These are phyloP conservation scores for Chondrostereum purpureum DNA, from an alignment of 1,284 basidiomycete species.

Conservation along the genomic window DNA sequence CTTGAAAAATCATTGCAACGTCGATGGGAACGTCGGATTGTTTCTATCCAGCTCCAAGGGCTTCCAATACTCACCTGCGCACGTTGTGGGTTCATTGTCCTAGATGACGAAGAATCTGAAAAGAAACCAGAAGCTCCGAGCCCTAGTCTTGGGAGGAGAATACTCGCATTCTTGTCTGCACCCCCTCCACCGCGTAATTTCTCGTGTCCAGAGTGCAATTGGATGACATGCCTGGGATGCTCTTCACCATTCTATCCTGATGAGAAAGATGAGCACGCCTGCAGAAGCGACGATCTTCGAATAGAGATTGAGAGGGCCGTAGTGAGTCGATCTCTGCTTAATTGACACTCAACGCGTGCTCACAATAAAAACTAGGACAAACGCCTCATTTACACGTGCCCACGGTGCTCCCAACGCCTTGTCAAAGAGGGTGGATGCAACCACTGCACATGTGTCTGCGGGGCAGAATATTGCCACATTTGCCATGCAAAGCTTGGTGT, in stretches of 20 bases:
- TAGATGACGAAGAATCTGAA: slow-evolving; percentile 2
- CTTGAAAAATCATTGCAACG: neutral
- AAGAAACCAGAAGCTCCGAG: neutral
- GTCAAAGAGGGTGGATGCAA: slow-evolving; percentile 8
- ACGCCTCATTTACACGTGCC: slow-evolving; percentile 7
- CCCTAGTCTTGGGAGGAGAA: neutral
- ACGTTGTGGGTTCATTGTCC: slow-evolving; percentile 4
- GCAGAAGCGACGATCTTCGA: slow-evolving; percentile 5
- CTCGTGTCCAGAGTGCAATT: slow-evolving; percentile 2
- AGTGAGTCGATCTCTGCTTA: neutral
- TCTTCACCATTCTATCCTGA: neutral
- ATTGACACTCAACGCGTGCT: neutral
- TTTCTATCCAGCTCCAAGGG: slow-evolving; percentile 4
- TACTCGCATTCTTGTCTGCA: neutral
- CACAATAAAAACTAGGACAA: neutral
- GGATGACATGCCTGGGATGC: slow-evolving; percentile 4
- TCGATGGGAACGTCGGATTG: slow-evolving; percentile 8
- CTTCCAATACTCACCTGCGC: slow-evolving; percentile 4
- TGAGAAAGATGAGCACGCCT: neutral
- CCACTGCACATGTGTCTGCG: slow-evolving; percentile 7
- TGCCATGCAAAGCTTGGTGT: slow-evolving; percentile 3
- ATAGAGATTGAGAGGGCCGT: slow-evolving; percentile 4
- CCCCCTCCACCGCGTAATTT: neutral
- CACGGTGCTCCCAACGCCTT: slow-evolving; percentile 1
- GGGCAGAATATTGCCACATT: slow-evolving; percentile 4